Base-by-base conservation (phyloP, 1,284 basidiomycete species). In the Schizophyllum commune region DNA sequence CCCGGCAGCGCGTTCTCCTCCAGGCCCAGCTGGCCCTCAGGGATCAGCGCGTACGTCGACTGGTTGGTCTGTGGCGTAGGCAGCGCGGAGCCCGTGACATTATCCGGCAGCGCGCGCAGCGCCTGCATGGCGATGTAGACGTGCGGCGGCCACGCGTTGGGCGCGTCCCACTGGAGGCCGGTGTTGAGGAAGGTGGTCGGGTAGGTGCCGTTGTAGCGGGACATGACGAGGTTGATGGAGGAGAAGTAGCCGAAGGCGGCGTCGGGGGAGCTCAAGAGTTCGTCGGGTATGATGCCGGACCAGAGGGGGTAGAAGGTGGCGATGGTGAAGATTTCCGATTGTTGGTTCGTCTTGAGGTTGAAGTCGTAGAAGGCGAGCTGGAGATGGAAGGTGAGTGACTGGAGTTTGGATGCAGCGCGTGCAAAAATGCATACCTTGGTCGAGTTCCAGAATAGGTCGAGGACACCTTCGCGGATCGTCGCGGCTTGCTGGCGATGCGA, bases 291-390 rank as follows among this genome's bases (percentile, higher is more conserved):
- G 68, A 97, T 93, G 22, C 86, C 89, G 60, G 82, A 88, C 95
- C 95, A 96, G 57, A 90, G 77, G 0, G 95, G 92, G 73, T 92
- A 96, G 73, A 91, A 92, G 1, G 85, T 85, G 1, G 91, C 92
- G 0, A 77, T 79, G 15, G 83, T 84, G 74, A 87, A 94, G 56
- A 92, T 71, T 21, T 69, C 71, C 63, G 84, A 87, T 60, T 88
- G 84, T 8, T 80, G 70, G 62, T 86, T 85, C 3, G 84, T 80
- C 2, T 83, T 86, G 55, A 86, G 73, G 73, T 92, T 92, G 73
- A 87, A 95, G 73, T 94, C 92, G 71, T 96, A 96, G 76, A 95
- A 96, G 4, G 87, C 92, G 32, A 93, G 78, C 77, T 91, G 60
- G 15, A 22, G 34, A 13, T 2, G 33, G 19, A 0, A 33, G 52